These are phyloP conservation scores for Schoenoplectus tabernaemontani DNA, from an alignment of 202 grass and related monocot species.

Conservation along the genomic window DNA sequence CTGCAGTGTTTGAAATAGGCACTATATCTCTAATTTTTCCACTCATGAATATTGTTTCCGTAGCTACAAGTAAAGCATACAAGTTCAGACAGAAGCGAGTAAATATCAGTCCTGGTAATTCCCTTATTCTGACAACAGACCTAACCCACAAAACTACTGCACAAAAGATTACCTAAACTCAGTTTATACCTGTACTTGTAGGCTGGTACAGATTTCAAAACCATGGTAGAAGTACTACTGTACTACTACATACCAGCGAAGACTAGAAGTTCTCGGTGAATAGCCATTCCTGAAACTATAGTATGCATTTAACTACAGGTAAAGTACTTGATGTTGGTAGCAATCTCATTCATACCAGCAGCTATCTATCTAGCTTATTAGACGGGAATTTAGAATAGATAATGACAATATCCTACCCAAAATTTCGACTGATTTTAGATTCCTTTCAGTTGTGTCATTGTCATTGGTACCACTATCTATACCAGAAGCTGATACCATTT, in stretches of 20 bases:
- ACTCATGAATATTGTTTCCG: slow-evolving; percentile 69
- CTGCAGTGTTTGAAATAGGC: slow-evolving; percentile 51
- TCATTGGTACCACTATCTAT: slow-evolving; percentile 30
- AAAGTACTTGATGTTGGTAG: background rate
- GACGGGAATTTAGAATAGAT: background rate
- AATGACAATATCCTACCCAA: slow-evolving; percentile 42
- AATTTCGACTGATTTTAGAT: slow-evolving; percentile 33
- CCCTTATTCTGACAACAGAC: slow-evolving; percentile 18
- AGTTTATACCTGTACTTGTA: background rate
- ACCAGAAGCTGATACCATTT: slow-evolving; percentile 45
- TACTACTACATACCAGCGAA: background rate
- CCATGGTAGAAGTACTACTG: background rate
- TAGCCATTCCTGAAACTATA: background rate
- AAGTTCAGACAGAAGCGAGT: slow-evolving; percentile 10
- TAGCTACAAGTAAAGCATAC: slow-evolving; percentile 40
- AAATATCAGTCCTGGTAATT: background rate
- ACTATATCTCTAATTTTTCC: slow-evolving; percentile 86
- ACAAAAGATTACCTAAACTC: background rate
- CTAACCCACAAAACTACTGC: background rate
- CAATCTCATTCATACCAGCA: too few species aligned
- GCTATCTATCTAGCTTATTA: background rate
- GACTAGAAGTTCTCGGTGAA: background rate
- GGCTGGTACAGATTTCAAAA: background rate
- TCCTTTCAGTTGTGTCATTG: slow-evolving; percentile 18
- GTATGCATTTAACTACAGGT: background rate